Base-by-base conservation (phyloP, 371 early-diverging fungal genomes). In the Smittium culicis region DNA sequence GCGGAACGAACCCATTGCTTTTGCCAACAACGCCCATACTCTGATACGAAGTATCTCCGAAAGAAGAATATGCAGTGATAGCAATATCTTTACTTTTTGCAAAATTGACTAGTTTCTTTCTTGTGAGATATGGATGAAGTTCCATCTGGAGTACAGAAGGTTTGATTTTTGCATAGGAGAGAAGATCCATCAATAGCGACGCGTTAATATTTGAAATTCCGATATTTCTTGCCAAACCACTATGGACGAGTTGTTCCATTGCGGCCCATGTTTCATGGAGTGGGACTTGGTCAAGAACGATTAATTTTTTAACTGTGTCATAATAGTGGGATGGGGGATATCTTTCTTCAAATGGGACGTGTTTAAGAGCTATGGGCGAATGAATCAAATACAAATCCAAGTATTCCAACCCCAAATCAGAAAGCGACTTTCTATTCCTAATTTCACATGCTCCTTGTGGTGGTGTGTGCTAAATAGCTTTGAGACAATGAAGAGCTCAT, bases 351-450 rank as follows among this genome's bases (percentile, higher is more conserved):
- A n/a, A n/a, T n/a, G n/a, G n/a, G n/a, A 70, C 75, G 45, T 61
- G 66, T 35, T 73, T 72, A 1, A 71, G 73, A 0, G 75, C 69
- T 35, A 65, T 68, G 14, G 86, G 89, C 86, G 86, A 91, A 71
- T 92, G 92, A 65, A 97, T 85, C 67, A 96, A 79, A 72, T 92
- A 92, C 62, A 94, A 73, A 72, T 97, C 97, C 54, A 96, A 74
- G 70, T 95, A 95, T 31, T 90, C 85, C 29, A 86, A 67, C 58
- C 83, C 83, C 34, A 95, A 79, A 69, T 90, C 85, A 45, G 72
- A 69, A 34, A 95, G 80, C 30, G 90, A 86, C 79, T 75, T 65
- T 81, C 75, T 33, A 84, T 69, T 16, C 80, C 86, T 34, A 85
- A 78, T 34, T 79, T 73, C 30, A 91, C 88, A 57, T 86, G 79